Percentiles rank a stretch among this genome's conserved stretches.
phyloP scores from a whole-genome alignment of 2,329 filamentous ascomycete genomes.

The Calonectria montana region DNA sequence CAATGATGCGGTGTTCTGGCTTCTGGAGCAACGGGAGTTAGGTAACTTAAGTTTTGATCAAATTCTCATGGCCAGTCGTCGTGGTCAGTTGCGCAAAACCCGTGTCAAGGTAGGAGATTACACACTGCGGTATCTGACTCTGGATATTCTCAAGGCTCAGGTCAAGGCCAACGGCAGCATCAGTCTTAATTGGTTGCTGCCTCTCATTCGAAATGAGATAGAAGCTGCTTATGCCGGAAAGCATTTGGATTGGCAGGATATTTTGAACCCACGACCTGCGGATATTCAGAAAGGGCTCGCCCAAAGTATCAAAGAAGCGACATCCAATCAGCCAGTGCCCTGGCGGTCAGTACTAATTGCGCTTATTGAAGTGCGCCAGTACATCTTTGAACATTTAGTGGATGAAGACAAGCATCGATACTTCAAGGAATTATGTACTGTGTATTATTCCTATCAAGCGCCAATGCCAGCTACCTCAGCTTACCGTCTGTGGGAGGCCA shows the following conservation, averaged over 20 bases:
- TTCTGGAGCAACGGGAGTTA: not conserved
- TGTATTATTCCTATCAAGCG: constrained; percentile 1
- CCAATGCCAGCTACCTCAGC: not conserved
- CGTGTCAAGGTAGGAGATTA: not conserved
- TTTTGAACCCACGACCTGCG: not conserved
- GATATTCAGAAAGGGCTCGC: not conserved
- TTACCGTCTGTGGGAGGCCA: not conserved
- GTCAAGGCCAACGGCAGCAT: not conserved
- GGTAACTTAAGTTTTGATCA: not conserved
- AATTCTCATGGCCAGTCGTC: constrained; percentile 2
- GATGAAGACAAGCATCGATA: not conserved
- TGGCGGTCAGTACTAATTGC: not conserved
- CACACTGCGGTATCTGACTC: not conserved
- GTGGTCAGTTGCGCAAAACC: not conserved
- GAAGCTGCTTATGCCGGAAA: not conserved
- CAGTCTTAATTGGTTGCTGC: not conserved
- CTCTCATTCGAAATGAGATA: constrained; percentile 1
- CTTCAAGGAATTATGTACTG: not conserved
- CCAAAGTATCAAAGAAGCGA: not conserved
- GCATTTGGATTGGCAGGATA: not conserved
- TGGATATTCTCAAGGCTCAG: not conserved
- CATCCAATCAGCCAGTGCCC: not conserved
- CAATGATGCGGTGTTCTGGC: not conserved
- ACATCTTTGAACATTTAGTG: not conserved
- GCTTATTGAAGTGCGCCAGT: not conserved